Conservation (phyloP, 2,329 filamentous ascomycete species). For the Colletotrichum musicola region DNA sequence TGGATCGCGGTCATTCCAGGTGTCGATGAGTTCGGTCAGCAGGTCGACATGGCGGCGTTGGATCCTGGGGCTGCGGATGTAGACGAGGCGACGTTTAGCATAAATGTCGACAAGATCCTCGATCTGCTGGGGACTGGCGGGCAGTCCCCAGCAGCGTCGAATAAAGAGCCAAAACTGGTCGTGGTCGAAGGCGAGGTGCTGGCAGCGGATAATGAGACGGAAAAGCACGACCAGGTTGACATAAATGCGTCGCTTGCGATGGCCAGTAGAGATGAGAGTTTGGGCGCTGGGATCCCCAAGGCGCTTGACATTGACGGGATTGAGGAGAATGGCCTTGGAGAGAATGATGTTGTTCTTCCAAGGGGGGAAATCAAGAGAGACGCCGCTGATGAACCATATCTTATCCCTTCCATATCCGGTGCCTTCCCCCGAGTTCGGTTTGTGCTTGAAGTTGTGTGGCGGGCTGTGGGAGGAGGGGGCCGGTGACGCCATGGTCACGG, state of each 20-base stretch:
- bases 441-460: not conserved
- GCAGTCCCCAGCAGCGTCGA: not conserved
- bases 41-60: not conserved
- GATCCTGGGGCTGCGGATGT: not conserved
- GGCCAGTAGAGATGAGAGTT: too few relatives aligned
- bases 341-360: not conserved
- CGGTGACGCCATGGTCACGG: too few relatives aligned
- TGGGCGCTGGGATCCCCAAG: not conserved
- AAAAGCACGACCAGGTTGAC: slow-evolving; percentile 32
- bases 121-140: not conserved
- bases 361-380: slow-evolving; percentile 9
- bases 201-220: slow-evolving; percentile 8
- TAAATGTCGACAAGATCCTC: slow-evolving; percentile 9
- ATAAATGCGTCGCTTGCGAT: slow-evolving; percentile 19
- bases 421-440: too few relatives aligned
- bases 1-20: slow-evolving; percentile 11
- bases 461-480: too few relatives aligned
- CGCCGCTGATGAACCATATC: slow-evolving; percentile 17
- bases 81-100: slow-evolving; percentile 16
- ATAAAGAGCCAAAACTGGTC: slow-evolving; percentile 22
- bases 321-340: slow-evolving; percentile 9
- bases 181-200: slow-evolving; percentile 26
- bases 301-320: slow-evolving; percentile 2
- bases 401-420: too few relatives aligned
- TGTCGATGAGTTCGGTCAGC: slow-evolving; percentile 31